Evolutionary conservation across 2,329 filamentous ascomycete genomes (phyloP).

Genomic region (Tolypocladium inflatum): DNA sequence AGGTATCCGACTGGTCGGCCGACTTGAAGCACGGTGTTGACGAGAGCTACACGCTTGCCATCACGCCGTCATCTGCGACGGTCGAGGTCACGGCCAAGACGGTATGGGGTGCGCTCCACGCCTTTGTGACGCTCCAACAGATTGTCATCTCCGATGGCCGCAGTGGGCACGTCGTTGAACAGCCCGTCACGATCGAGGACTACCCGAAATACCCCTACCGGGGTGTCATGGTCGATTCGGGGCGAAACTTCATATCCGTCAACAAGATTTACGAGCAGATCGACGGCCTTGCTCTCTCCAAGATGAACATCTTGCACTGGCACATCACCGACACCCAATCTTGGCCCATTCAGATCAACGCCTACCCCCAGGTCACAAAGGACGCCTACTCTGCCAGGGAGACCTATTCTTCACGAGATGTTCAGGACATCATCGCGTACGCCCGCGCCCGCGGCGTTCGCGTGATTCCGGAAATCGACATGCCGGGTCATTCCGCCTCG

Average conservation of each 20-base stretch:
- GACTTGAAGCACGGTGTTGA: slow-evolving; percentile 46
- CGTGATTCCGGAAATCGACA: slow-evolving; percentile 46
- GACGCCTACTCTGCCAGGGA: slow-evolving; percentile 43
- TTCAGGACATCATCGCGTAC: slow-evolving; percentile 36
- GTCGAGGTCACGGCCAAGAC: slow-evolving; percentile 39
- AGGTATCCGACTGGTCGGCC: slow-evolving; percentile 32
- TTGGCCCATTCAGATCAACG: slow-evolving; percentile 40
- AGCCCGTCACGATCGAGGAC: slow-evolving; percentile 41
- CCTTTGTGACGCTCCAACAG: slow-evolving; percentile 48
- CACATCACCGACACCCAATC: slow-evolving; percentile 46
- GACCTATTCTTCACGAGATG: slow-evolving; percentile 30
- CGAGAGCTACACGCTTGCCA: slow-evolving; percentile 43
- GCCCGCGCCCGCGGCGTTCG: slow-evolving; percentile 43
- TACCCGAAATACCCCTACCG: slow-evolving; percentile 42
- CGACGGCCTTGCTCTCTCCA: slow-evolving; percentile 43
- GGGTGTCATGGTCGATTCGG: slow-evolving; percentile 45
- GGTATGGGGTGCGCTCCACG: slow-evolving; percentile 44
- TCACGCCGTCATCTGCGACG: slow-evolving; percentile 25
- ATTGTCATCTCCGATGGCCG: slow-evolving; percentile 37
- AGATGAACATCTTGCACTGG: slow-evolving; percentile 49
- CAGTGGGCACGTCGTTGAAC: slow-evolving; percentile 37
- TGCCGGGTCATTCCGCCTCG: slow-evolving; percentile 44
- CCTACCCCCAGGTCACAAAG: slow-evolving; percentile 41
- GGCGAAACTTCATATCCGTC: slow-evolving; percentile 42
- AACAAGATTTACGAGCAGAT: slow-evolving; percentile 44